Evolutionary conservation across 305 asterid species (phyloP).

Genomic region (Solanum aculeatissimum): DNA sequence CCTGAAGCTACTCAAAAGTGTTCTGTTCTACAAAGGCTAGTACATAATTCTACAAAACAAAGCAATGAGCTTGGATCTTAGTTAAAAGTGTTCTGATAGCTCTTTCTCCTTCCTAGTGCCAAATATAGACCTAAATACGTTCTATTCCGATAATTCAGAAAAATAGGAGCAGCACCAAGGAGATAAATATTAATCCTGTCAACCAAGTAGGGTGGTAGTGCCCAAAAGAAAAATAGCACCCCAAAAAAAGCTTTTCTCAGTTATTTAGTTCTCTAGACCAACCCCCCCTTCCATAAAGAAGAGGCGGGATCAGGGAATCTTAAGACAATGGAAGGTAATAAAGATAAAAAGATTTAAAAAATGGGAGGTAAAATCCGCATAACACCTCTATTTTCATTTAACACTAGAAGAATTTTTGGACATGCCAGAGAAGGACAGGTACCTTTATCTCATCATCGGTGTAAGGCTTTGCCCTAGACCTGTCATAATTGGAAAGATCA

Average conservation of each 20-base stretch:
- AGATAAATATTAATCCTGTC: background rate
- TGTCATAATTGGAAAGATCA: background rate
- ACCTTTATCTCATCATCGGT: conserved; percentile 93
- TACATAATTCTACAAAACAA: background rate
- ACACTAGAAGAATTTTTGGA: background rate
- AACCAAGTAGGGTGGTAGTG: background rate
- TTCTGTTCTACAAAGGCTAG: background rate
- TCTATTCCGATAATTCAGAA: background rate
- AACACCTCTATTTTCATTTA: background rate
- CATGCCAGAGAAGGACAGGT: background rate
- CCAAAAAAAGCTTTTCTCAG: background rate
- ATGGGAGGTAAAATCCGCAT: background rate
- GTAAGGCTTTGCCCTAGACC: conserved; percentile 56
- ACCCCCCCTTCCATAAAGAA: background rate
- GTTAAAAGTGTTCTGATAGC: background rate
- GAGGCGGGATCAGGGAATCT: background rate
- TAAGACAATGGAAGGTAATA: background rate
- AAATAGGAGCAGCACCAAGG: background rate
- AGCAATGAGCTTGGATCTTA: background rate
- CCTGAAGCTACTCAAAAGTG: background rate
- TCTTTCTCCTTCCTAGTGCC: background rate
- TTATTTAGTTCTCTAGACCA: background rate
- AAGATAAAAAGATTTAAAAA: background rate
- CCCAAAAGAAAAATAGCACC: background rate
- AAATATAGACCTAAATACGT: background rate